Conservation (phyloP, 108 stramenopile genomes). For the Seminavis robusta region DNA sequence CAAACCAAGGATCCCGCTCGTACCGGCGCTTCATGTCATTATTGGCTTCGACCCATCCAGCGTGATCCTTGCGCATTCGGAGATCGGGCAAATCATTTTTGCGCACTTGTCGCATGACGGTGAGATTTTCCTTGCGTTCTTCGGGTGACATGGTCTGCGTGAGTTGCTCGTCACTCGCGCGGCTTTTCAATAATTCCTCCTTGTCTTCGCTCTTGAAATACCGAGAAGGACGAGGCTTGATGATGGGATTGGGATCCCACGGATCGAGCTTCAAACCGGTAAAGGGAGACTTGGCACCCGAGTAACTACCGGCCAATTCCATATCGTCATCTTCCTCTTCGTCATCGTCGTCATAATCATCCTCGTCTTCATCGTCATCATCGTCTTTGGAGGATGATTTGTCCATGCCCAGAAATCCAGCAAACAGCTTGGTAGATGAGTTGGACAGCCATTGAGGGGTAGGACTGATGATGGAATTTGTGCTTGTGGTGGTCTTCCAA, state of each 20-base stretch:
- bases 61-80: constrained; percentile 44
- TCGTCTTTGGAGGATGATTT: neutral
- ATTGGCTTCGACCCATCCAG: constrained; percentile 67
- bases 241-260: constrained; percentile 73
- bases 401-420: constrained; percentile 35
- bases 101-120: constrained; percentile 58
- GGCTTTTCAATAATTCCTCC: neutral
- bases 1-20: constrained; percentile 76
- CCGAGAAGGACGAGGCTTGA: constrained; percentile 77
- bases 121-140: constrained; percentile 74
- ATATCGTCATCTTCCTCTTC: constrained; percentile 39
- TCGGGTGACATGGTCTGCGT: constrained; percentile 57
- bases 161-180: constrained; percentile 38
- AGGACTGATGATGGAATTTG: neutral
- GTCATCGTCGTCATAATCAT: constrained; percentile 39
- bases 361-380: constrained; percentile 36
- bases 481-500: neutral
- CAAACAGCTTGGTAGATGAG: neutral
- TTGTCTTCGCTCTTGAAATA: constrained; percentile 37
- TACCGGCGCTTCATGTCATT: constrained; percentile 50
- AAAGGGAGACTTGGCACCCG: constrained; percentile 40
- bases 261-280: constrained; percentile 64
- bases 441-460: constrained; percentile 1
- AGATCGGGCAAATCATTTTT: constrained; percentile 56
- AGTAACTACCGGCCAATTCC: constrained; percentile 12